Evolutionary conservation across 2,329 filamentous ascomycete species (phyloP).

Genomic region (Stemphylium lycopersici): DNA sequence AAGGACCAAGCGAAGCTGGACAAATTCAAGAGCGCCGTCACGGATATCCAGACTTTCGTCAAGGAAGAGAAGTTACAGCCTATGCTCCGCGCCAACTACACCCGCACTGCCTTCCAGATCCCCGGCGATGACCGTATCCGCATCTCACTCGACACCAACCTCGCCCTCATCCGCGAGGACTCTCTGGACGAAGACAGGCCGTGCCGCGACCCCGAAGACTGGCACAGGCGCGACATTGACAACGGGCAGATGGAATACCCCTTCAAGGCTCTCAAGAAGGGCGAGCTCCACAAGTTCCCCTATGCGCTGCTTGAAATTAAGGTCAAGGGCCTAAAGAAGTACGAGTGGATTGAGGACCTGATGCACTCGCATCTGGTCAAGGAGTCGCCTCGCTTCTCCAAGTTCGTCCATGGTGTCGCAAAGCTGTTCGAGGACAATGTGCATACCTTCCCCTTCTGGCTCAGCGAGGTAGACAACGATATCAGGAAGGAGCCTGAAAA

Average conservation of each 20-base stretch:
- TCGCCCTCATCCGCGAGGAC: constrained; percentile 82
- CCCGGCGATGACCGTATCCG: constrained; percentile 88
- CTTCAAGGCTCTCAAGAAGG: constrained; percentile 84
- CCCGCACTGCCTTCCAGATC: constrained; percentile 94
- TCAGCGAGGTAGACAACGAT: constrained; percentile 87
- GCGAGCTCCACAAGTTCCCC: constrained; percentile 89
- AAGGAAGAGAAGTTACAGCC: constrained; percentile 79
- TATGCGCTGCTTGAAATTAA: constrained; percentile 94
- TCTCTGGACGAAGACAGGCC: constrained; percentile 81
- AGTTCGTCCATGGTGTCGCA: constrained; percentile 93
- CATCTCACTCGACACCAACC: constrained; percentile 89
- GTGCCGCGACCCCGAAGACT: constrained; percentile 84
- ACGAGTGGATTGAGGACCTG: constrained; percentile 87
- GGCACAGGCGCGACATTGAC: constrained; percentile 93
- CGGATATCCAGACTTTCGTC: constrained; percentile 81
- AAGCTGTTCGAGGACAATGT: constrained; percentile 92
- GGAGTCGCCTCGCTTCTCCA: constrained; percentile 87
- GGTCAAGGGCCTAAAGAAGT: constrained; percentile 71
- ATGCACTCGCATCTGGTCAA: constrained; percentile 94
- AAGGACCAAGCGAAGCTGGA: constrained; percentile 70
- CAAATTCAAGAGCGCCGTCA: constrained; percentile 72
- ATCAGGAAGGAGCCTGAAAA: constrained; percentile 91
- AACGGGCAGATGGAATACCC: constrained; percentile 81
- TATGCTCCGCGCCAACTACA: constrained; percentile 89
- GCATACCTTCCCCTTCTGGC: constrained; percentile 95